Conservation (phyloP, 2,329 filamentous ascomycete species). For the Diaporthe citri region DNA sequence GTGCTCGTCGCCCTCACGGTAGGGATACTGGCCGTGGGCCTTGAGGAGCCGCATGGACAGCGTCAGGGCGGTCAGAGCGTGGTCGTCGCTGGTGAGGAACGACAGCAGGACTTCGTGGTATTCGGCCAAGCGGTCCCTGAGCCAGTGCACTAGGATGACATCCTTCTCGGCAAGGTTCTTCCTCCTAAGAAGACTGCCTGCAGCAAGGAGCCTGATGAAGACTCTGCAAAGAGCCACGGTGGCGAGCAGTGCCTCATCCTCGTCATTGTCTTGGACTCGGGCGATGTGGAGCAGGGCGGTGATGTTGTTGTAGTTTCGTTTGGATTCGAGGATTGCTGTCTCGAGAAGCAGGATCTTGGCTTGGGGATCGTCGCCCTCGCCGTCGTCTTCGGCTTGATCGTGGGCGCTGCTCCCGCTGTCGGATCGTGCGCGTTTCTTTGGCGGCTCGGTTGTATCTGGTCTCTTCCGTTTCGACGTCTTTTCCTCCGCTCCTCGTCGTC, state of each 20-base stretch:
- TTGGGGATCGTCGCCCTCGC: conserved; percentile 64
- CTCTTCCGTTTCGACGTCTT: conserved; percentile 66
- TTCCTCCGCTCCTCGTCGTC: neutral
- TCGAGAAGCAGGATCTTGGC: conserved; percentile 81
- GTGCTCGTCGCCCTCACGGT: conserved; percentile 69
- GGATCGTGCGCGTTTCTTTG: conserved; percentile 65
- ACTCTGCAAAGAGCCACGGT: conserved; percentile 87
- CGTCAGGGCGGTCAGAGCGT: conserved; percentile 79
- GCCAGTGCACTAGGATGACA: conserved; percentile 79
- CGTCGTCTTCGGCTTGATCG: conserved; percentile 55
- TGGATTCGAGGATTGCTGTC: conserved; percentile 84
- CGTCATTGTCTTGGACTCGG: conserved; percentile 60
- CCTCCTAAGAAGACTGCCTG: conserved; percentile 76
- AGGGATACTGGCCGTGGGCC: conserved; percentile 76
- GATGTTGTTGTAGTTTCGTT: conserved; percentile 94
- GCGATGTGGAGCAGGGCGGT: conserved; percentile 75
- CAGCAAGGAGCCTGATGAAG: conserved; percentile 84
- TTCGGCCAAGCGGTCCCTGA: conserved; percentile 79
- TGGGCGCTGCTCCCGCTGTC: conserved; percentile 52
- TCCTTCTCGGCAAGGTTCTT: conserved; percentile 80
- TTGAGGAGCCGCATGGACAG: conserved; percentile 88
- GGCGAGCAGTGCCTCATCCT: conserved; percentile 73
- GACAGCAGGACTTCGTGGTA: conserved; percentile 74
- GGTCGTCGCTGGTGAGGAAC: conserved; percentile 70
- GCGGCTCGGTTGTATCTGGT: conserved; percentile 55